Percentiles rank a stretch among this genome's conserved stretches.
These are phyloP conservation scores for Thalassiosira exigua DNA, from an alignment of 352 stramenopile genomes.

Conservation along the genomic window DNA sequence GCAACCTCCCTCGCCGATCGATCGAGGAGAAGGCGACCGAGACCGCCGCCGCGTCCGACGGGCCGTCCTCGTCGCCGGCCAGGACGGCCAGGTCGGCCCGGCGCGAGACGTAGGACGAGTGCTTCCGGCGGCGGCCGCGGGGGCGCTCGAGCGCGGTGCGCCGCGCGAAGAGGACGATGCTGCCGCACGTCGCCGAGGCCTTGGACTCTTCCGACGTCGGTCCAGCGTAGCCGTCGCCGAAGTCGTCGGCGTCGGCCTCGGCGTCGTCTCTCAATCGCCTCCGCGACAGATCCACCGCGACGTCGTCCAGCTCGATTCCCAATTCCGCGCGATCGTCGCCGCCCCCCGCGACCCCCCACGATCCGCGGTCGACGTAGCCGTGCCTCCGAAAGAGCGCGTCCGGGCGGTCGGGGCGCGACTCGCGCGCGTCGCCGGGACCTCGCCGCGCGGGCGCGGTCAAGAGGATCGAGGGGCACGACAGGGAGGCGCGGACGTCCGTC, in stretches of 20 bases:
- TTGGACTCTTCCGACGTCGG: slow-evolving; percentile 25
- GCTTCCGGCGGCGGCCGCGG: slow-evolving; percentile 25
- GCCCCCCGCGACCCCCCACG: slow-evolving; percentile 20
- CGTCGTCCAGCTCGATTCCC: slow-evolving; percentile 44
- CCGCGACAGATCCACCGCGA: slow-evolving; percentile 33
- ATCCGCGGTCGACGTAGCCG: slow-evolving; percentile 35
- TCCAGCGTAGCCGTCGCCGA: too few species aligned
- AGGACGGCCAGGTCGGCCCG: slow-evolving; percentile 42
- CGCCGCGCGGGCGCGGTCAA: slow-evolving; percentile 26
- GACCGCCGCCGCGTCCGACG: slow-evolving; percentile 32
- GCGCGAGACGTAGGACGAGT: slow-evolving; percentile 35
- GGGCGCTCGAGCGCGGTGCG: slow-evolving; percentile 34
- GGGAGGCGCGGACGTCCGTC: too few species aligned
- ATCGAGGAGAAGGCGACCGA: slow-evolving; percentile 19
- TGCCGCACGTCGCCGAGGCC: slow-evolving; percentile 20
- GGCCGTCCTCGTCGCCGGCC: slow-evolving; percentile 31
- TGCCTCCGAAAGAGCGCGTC: slow-evolving; percentile 41
- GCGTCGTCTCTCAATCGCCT: slow-evolving; percentile 20
- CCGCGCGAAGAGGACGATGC: slow-evolving; percentile 43
- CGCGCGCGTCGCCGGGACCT: too few species aligned
- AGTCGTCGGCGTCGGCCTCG: too few species aligned
- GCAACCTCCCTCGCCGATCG: too few species aligned
- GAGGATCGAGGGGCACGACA: too few species aligned
- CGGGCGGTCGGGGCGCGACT: too few species aligned
- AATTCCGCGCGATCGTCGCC: too few species aligned